Evolutionary conservation across 1,139 yeast species (phyloP).

Genomic region (Taphrina communis): DNA sequence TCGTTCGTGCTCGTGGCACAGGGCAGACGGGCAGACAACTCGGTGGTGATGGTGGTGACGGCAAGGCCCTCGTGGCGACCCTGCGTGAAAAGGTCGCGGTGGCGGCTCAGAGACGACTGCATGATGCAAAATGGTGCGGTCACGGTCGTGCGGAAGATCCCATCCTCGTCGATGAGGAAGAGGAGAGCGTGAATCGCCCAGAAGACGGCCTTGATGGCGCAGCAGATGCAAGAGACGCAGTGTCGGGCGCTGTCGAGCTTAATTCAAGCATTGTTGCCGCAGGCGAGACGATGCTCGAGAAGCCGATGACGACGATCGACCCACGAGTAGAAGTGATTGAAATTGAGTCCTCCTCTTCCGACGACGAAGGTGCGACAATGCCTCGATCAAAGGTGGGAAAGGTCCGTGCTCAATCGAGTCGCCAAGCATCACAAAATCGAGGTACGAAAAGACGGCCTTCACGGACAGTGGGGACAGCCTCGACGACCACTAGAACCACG

Average conservation of each 20-base stretch:
- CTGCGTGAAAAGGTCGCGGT: conserved; percentile 61
- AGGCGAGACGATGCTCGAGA: not conserved
- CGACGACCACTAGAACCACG: too few relatives aligned
- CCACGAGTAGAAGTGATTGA: conserved; percentile 1
- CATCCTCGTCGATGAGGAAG: conserved; percentile 32
- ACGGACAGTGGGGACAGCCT: too few relatives aligned
- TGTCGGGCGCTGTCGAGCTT: not conserved
- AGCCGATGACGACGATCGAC: not conserved
- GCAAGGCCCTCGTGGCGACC: conserved; percentile 45
- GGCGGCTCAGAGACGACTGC: conserved; percentile 71
- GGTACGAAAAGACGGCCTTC: not conserved
- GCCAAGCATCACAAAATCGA: not conserved
- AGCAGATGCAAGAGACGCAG: not conserved
- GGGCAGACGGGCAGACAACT: conserved; percentile 47
- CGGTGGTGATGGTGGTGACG: conserved; percentile 45
- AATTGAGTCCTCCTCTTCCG: conserved; percentile 3
- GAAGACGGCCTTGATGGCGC: not conserved
- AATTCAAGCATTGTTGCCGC: not conserved
- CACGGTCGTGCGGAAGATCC: conserved; percentile 36
- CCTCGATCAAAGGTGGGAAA: not conserved
- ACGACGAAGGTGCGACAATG: too few relatives aligned
- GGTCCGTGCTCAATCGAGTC: not conserved
- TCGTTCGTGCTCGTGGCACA: conserved; percentile 39
- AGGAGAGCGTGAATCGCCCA: conserved; percentile 3
- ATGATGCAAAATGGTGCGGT: conserved; percentile 66